Percentiles rank a stretch among this genome's conserved stretches.
These are phyloP conservation scores for Auricularia cornea DNA, from an alignment of 768 basidiomycete species.

Conservation along the genomic window DNA sequence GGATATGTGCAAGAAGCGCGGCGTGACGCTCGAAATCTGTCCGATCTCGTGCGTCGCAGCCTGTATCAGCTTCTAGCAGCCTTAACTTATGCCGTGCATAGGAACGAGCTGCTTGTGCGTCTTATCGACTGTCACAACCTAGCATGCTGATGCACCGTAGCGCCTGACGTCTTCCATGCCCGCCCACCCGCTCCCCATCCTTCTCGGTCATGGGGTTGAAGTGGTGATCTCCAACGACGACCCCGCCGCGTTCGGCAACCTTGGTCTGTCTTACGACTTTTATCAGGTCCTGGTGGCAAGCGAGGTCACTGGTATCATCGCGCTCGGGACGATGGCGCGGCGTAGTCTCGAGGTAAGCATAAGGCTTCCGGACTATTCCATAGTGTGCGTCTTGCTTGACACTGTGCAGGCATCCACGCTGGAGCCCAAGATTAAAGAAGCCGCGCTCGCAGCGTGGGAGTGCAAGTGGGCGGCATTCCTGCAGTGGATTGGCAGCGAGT, in stretches of 20 bases:
- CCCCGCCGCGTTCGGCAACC: constrained; percentile 67
- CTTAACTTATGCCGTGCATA: constrained; percentile 18
- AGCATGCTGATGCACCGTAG: constrained; percentile 23
- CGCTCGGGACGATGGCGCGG: constrained; percentile 52
- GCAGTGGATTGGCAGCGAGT: constrained; percentile 19
- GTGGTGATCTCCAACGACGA: constrained; percentile 69
- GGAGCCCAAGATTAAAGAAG: constrained; percentile 35
- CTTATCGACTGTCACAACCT: neutral
- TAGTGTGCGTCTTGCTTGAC: neutral
- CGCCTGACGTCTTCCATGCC: constrained; percentile 72
- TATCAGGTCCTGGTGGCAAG: constrained; percentile 69
- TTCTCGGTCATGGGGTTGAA: constrained; percentile 65
- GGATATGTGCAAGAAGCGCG: constrained; percentile 51
- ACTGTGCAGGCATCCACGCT: constrained; percentile 44
- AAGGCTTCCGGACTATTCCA: neutral
- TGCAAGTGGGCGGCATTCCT: constrained; percentile 41
- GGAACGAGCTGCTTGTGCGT: constrained; percentile 65
- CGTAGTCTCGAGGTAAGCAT: constrained; percentile 50
- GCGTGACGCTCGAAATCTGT: constrained; percentile 65
- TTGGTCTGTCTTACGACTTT: constrained; percentile 72
- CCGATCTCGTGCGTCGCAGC: constrained; percentile 60
- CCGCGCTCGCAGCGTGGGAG: constrained; percentile 38
- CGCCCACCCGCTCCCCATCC: constrained; percentile 64
- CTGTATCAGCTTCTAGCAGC: neutral
- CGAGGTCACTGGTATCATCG: constrained; percentile 56